Conservation (phyloP, 2,329 filamentous ascomycete species). For the Claviceps quebecensis region DNA sequence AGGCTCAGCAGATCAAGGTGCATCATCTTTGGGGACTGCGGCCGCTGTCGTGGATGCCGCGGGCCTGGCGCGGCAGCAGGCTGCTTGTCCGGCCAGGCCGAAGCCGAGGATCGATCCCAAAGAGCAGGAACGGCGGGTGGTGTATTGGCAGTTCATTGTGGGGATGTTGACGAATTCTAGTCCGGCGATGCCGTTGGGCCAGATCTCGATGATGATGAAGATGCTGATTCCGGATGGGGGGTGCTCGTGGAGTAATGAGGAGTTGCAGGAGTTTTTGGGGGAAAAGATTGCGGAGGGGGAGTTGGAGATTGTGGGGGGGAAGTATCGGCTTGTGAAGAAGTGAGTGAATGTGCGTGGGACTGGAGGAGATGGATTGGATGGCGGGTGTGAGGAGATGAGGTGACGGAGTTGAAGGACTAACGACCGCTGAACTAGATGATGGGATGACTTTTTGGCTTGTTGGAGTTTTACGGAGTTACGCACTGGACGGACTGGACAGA, state of each 20-base stretch:
- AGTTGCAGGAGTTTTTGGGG: conserved; percentile 65
- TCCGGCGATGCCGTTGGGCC: conserved; percentile 59
- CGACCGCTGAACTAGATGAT: too few species aligned
- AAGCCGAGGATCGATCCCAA: conserved; percentile 49
- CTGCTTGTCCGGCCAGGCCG: conserved; percentile 24
- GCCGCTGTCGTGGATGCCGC: conserved; percentile 2
- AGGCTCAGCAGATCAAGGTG: conserved; percentile 18
- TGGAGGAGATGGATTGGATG: too few species aligned
- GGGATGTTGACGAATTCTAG: conserved; percentile 92
- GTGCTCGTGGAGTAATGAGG: conserved; percentile 80
- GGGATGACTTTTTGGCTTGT: too few species aligned
- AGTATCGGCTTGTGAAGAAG: conserved; percentile 53
- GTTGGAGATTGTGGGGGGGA: conserved; percentile 55
- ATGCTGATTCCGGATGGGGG: conserved; percentile 80
- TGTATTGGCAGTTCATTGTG: conserved; percentile 86
- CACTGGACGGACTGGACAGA: too few species aligned
- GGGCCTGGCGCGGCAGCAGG: conserved; percentile 10
- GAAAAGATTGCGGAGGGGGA: conserved; percentile 62
- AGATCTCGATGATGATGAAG: conserved; percentile 90
- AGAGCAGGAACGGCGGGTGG: conserved; percentile 41
- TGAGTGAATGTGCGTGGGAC: conserved; percentile 16
- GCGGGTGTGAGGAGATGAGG: too few species aligned
- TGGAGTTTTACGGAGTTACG: too few species aligned
- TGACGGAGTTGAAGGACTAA: too few species aligned
- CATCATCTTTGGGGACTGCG: conserved; percentile 3